These are phyloP conservation scores for Posidonia australis DNA, from an alignment of 106 monocot genomes.

Conservation along the genomic window DNA sequence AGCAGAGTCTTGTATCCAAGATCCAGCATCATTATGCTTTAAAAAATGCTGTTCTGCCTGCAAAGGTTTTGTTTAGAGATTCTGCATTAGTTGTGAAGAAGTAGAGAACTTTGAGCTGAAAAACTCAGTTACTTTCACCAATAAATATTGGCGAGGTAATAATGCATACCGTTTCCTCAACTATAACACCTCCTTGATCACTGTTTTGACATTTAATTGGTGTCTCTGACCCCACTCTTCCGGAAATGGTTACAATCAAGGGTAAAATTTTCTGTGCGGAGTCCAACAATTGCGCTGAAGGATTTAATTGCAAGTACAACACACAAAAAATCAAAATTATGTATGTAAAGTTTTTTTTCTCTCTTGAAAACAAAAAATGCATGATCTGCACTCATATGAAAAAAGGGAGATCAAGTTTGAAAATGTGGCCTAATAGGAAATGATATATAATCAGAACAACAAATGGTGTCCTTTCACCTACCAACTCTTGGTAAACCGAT, in stretches of 20 bases:
- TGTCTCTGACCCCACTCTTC: slow-evolving; percentile 83
- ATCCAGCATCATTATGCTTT: slow-evolving; percentile 94
- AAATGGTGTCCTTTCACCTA: too few species aligned
- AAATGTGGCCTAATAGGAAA: too few species aligned
- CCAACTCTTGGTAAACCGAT: too few species aligned
- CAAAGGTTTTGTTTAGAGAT: background rate
- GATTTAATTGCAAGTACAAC: too few species aligned
- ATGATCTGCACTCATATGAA: too few species aligned
- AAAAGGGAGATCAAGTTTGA: too few species aligned
- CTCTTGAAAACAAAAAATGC: too few species aligned
- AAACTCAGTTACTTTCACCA: background rate
- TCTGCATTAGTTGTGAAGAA: background rate
- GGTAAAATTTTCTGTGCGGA: slow-evolving; percentile 72
- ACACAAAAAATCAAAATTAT: too few species aligned
- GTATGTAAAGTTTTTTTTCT: too few species aligned
- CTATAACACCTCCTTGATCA: slow-evolving; percentile 83
- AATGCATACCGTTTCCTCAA: slow-evolving; percentile 75
- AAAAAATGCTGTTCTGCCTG: slow-evolving; percentile 95
- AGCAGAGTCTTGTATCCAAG: slow-evolving; percentile 97
- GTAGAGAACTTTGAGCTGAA: background rate
- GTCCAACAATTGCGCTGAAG: slow-evolving; percentile 60
- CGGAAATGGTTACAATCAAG: slow-evolving; percentile 70
- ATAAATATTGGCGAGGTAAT: background rate
- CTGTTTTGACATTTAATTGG: slow-evolving; percentile 82
- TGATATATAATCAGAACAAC: too few species aligned